phyloP scores from a whole-genome alignment of 345 rosid genomes.

The Corchorus capsularis region DNA sequence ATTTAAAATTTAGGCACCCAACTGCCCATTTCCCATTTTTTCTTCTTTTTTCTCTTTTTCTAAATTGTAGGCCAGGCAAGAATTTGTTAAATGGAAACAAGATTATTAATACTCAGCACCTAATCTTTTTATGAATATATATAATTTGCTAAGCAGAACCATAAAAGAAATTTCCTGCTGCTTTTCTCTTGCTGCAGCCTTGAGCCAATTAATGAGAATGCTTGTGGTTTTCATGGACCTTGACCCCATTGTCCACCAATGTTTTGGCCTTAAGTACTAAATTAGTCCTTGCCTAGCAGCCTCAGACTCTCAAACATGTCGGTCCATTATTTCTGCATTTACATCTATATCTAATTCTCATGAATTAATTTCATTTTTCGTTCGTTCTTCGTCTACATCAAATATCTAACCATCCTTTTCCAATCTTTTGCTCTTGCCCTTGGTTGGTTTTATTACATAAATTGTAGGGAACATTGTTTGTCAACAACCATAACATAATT shows the following conservation, averaged over 20 bases:
- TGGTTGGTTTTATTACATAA: background rate
- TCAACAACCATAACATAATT: background rate
- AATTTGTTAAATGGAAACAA: background rate
- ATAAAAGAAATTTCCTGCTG: background rate
- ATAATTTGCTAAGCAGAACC: background rate
- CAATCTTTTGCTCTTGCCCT: background rate
- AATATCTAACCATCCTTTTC: background rate
- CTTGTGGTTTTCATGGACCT: background rate
- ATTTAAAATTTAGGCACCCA: background rate
- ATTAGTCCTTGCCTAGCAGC: background rate
- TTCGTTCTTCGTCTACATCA: background rate
- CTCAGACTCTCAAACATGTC: background rate
- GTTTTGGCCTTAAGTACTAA: background rate
- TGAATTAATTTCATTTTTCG: background rate
- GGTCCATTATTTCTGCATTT: background rate
- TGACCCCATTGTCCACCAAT: background rate
- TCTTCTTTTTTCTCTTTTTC: background rate
- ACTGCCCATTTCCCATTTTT: constrained; percentile 1
- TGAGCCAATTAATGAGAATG: background rate
- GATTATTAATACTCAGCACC: background rate
- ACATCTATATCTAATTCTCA: background rate
- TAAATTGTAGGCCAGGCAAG: background rate
- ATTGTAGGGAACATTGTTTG: background rate
- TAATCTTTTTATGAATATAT: background rate
- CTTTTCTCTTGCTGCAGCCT: background rate